phyloP scores from a whole-genome alignment of 495 filamentous ascomycete species.

The Tuber umbilicatum region DNA sequence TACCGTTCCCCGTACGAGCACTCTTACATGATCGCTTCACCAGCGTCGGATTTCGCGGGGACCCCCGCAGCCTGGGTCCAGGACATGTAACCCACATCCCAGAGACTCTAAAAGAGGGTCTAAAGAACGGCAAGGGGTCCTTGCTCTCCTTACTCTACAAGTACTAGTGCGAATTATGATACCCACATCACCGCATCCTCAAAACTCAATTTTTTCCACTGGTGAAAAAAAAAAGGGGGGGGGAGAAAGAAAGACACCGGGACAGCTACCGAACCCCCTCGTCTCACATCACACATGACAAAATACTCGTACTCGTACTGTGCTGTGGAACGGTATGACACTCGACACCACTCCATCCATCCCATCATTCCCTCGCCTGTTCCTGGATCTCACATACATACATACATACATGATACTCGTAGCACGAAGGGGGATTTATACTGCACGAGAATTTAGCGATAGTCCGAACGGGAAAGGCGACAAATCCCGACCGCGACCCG shows the following conservation, averaged over 20 bases:
- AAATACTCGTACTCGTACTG: neutral
- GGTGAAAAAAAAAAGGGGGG: neutral
- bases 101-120: neutral
- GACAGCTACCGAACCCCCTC: neutral
- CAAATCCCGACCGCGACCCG: neutral
- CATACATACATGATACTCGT: too few relatives aligned
- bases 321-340: neutral
- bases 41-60: neutral
- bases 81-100: neutral
- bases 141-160: neutral
- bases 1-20: too few relatives aligned
- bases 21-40: neutral
- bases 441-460: neutral
- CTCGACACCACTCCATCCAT: neutral
- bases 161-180: neutral
- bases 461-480: neutral
- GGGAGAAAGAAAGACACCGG: neutral
- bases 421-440: too few relatives aligned
- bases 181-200: neutral
- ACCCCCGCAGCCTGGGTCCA: neutral
- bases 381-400: too few relatives aligned
- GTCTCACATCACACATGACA: neutral
- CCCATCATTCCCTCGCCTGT: too few relatives aligned
- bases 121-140: neutral
- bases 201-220: neutral